Conservation (phyloP, 106 monocot species). For the Apostasia ramifera region DNA sequence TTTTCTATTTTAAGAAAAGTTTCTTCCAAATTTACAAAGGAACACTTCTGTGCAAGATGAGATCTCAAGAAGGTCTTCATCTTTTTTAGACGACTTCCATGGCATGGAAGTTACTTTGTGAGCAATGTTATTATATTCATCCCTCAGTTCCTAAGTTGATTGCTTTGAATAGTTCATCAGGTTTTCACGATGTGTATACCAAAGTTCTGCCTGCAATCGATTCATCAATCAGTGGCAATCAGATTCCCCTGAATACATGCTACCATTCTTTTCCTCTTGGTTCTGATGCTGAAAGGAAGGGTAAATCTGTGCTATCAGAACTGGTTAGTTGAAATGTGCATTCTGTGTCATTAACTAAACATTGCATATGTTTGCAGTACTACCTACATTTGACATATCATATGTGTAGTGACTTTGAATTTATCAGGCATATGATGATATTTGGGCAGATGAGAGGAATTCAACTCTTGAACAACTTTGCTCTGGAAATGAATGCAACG, state of each 20-base stretch:
- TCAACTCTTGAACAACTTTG: background rate
- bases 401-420: background rate
- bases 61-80: slow-evolving; percentile 33
- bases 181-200: slow-evolving; percentile 6
- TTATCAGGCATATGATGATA: slow-evolving; percentile 1
- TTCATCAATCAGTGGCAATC: slow-evolving; percentile 4
- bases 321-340: background rate
- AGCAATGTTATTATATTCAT: slow-evolving; percentile 4
- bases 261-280: background rate
- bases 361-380: background rate
- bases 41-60: slow-evolving; percentile 22
- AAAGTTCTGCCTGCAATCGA: slow-evolving; percentile 6
- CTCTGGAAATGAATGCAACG: background rate
- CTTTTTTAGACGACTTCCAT: slow-evolving; percentile 20
- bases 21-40: slow-evolving; percentile 26
- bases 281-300: slow-evolving; percentile 1
- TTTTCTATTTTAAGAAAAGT: slow-evolving; percentile 24
- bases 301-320: slow-evolving; percentile 1
- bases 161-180: slow-evolving; percentile 12
- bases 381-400: slow-evolving; percentile 3
- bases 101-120: slow-evolving; percentile 23
- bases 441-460: background rate
- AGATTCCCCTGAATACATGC: background rate
- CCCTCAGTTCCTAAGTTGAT: slow-evolving; percentile 15
- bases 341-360: background rate